phyloP scores from a whole-genome alignment of 768 basidiomycete genomes.

The Mycena capillaripes region DNA sequence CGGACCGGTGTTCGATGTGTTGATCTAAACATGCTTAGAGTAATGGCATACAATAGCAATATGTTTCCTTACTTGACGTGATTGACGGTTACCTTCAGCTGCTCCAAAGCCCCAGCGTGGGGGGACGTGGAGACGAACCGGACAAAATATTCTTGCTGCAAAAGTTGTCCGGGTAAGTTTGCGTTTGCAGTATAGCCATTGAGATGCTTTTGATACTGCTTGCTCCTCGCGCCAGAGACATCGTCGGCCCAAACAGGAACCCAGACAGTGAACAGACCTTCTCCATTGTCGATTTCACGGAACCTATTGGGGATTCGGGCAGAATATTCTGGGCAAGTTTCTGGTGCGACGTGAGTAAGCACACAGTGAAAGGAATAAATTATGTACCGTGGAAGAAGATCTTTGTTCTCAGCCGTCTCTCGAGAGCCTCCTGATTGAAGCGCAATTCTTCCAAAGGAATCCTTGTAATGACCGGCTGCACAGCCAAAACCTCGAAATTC shows the following conservation, averaged over 20 bases:
- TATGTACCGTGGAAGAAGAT: not conserved
- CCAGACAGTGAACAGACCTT: conserved; percentile 26
- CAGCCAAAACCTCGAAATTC: not conserved
- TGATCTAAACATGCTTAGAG: not conserved
- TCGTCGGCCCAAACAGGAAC: conserved; percentile 34
- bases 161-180: conserved; percentile 43
- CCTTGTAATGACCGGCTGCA: not conserved
- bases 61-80: conserved; percentile 35
- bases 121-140: conserved; percentile 44
- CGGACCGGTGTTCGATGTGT: not conserved
- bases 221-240: conserved; percentile 39
- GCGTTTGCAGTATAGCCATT: conserved; percentile 47
- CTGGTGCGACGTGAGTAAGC: not conserved
- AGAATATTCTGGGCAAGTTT: not conserved
- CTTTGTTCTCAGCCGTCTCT: not conserved
- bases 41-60: too few relatives aligned
- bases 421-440: conserved; percentile 7
- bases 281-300: conserved; percentile 11
- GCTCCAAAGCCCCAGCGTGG: too few relatives aligned
- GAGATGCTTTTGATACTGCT: conserved; percentile 50
- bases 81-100: conserved; percentile 43
- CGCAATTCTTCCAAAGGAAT: not conserved
- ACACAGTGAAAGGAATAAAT: too few relatives aligned
- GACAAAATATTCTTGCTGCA: conserved; percentile 48
- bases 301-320: not conserved